Evolutionary conservation across 768 basidiomycete genomes (phyloP).

Genomic region (Pholiota conissans): DNA sequence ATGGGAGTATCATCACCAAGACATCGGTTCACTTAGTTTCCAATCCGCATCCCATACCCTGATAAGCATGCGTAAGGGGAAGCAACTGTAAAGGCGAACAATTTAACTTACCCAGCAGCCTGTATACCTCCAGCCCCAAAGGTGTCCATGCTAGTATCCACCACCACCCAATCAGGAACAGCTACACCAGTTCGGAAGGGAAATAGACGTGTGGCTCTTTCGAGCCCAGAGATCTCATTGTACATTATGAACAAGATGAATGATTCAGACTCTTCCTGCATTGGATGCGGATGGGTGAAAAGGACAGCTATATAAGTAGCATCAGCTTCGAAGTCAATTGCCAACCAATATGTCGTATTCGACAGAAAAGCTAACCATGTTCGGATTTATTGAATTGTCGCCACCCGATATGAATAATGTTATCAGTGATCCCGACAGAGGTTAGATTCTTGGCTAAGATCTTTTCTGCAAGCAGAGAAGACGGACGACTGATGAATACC

Average conservation of each 20-base stretch:
- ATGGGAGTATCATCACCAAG: slow-evolving; percentile 43
- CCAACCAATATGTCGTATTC: neutral
- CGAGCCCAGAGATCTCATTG: slow-evolving; percentile 57
- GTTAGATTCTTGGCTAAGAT: slow-evolving; percentile 33
- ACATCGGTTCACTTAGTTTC: slow-evolving; percentile 47
- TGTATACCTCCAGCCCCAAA: slow-evolving; percentile 72
- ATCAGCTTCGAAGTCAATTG: neutral
- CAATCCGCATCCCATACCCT: slow-evolving; percentile 39
- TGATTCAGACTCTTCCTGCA: slow-evolving; percentile 18
- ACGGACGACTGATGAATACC: slow-evolving; percentile 52
- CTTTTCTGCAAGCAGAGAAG: slow-evolving; percentile 29
- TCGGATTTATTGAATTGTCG: slow-evolving; percentile 24
- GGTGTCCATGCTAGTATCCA: slow-evolving; percentile 49
- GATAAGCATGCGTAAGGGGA: neutral
- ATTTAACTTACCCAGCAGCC: slow-evolving; percentile 67
- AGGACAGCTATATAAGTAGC: slow-evolving; percentile 40
- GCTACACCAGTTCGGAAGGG: slow-evolving; percentile 82
- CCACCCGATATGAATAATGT: slow-evolving; percentile 26
- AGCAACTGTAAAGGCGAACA: neutral
- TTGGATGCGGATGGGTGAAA: slow-evolving; percentile 70
- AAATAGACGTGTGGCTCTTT: slow-evolving; percentile 70
- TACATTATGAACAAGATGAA: slow-evolving; percentile 59
- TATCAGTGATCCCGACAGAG: slow-evolving; percentile 28
- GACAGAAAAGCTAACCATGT: slow-evolving; percentile 25
- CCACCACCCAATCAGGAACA: slow-evolving; percentile 77